phyloP scores from a whole-genome alignment of 2,329 filamentous ascomycete genomes.

The Trichoderma sp. region DNA sequence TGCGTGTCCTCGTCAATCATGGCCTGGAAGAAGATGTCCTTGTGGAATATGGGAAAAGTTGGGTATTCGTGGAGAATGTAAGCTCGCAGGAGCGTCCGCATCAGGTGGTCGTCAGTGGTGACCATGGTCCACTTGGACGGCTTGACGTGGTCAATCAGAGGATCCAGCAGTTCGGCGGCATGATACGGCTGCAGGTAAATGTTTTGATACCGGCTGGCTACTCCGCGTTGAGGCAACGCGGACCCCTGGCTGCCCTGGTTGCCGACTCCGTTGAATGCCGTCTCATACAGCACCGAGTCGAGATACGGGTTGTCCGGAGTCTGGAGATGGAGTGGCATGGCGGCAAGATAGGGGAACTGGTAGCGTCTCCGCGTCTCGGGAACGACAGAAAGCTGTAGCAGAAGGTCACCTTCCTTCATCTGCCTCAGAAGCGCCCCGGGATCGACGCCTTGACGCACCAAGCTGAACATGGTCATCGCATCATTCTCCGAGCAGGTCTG shows the following conservation, averaged over 20 bases:
- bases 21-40: slow-evolving; percentile 43
- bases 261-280: not conserved
- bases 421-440: slow-evolving; percentile 38
- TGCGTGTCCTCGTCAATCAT: slow-evolving; percentile 36
- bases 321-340: slow-evolving; percentile 37
- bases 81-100: slow-evolving; percentile 35
- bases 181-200: slow-evolving; percentile 40
- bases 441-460: slow-evolving; percentile 30
- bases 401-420: slow-evolving; percentile 41
- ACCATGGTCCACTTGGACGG: slow-evolving; percentile 43
- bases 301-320: slow-evolving; percentile 33
- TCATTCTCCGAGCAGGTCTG: slow-evolving; percentile 13
- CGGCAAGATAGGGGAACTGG: slow-evolving; percentile 40
- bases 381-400: slow-evolving; percentile 40
- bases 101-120: slow-evolving; percentile 37
- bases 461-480: slow-evolving; percentile 7
- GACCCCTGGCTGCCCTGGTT: not conserved
- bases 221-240: not conserved
- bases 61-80: slow-evolving; percentile 40
- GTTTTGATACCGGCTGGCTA: not conserved
- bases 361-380: slow-evolving; percentile 43
- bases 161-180: slow-evolving; percentile 38
- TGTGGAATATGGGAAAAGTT: slow-evolving; percentile 40
- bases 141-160: slow-evolving; percentile 35
- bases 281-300: slow-evolving; percentile 33